These are phyloP conservation scores for Tolypocladium guangdongense DNA, from an alignment of 2,329 filamentous ascomycete species.

Conservation along the genomic window DNA sequence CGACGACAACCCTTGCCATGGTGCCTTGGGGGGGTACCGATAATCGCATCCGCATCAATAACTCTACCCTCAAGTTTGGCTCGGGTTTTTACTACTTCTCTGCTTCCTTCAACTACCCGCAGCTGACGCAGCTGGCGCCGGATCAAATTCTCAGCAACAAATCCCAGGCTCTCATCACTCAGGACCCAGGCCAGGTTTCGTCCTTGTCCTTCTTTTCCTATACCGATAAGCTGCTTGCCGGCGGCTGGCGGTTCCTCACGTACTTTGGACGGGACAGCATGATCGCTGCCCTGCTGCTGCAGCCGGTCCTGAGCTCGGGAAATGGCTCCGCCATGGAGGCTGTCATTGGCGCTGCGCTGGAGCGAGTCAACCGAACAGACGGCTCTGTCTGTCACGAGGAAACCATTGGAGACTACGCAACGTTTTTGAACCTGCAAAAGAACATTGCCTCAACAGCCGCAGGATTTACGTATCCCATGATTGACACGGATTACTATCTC, in stretches of 20 bases:
- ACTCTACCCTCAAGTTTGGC: constrained; percentile 33
- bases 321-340: constrained; percentile 47
- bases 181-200: constrained; percentile 33
- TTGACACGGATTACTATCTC: constrained; percentile 53
- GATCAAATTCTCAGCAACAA: constrained; percentile 36
- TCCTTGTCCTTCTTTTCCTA: constrained; percentile 55
- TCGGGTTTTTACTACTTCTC: constrained; percentile 46
- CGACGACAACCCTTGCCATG: constrained; percentile 42
- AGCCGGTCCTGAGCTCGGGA: constrained; percentile 45
- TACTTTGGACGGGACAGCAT: constrained; percentile 58
- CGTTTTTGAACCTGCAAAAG: constrained; percentile 43
- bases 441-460: constrained; percentile 41
- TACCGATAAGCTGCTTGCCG: constrained; percentile 49
- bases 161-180: constrained; percentile 31
- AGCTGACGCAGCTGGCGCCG: constrained; percentile 41
- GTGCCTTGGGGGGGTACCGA: constrained; percentile 19
- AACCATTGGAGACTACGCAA: constrained; percentile 54
- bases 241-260: constrained; percentile 55
- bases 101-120: constrained; percentile 51
- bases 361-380: constrained; percentile 48
- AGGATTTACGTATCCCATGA: constrained; percentile 47
- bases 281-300: constrained; percentile 47
- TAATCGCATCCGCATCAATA: constrained; percentile 24
- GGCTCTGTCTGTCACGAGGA: constrained; percentile 55
- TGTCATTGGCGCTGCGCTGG: constrained; percentile 47